Evolutionary conservation across 345 rosid species (phyloP).

Genomic region (Aegle marmelos): DNA sequence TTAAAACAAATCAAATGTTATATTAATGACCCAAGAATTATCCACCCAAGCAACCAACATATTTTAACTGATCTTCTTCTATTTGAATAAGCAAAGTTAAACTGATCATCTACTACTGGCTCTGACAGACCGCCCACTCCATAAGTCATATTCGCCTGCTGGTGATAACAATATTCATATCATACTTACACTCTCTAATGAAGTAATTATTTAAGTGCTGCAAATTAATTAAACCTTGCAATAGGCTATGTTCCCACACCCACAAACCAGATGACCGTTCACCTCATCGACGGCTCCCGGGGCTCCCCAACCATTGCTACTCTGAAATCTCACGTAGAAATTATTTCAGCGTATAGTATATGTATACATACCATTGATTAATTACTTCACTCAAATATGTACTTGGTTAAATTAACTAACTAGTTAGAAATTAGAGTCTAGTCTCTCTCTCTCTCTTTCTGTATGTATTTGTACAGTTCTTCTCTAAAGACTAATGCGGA

Average conservation of each 20-base stretch:
- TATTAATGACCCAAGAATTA: constrained; percentile 15
- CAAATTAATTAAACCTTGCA: constrained; percentile 53
- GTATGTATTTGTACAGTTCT: too few species aligned
- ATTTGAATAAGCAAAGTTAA: constrained; percentile 29
- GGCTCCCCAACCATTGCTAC: constrained; percentile 91
- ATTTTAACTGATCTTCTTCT: constrained; percentile 8
- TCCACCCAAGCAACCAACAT: constrained; percentile 17
- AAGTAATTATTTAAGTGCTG: not conserved
- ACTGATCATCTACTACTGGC: constrained; percentile 21
- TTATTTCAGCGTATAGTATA: too few species aligned
- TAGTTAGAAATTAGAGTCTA: too few species aligned
- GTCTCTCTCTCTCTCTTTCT: too few species aligned
- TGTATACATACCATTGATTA: too few species aligned
- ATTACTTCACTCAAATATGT: not conserved
- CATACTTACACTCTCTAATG: not conserved
- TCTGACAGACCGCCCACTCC: constrained; percentile 40
- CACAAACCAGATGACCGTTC: constrained; percentile 80
- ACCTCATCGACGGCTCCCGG: constrained; percentile 58
- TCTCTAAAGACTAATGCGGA: too few species aligned
- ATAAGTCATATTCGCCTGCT: constrained; percentile 47
- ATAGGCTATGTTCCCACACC: constrained; percentile 53
- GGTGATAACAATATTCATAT: not conserved
- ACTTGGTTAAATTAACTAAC: not conserved
- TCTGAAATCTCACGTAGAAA: constrained; percentile 36
- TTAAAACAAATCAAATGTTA: not conserved